These are phyloP conservation scores for Colletotrichum godetiae DNA, from an alignment of 2,329 filamentous ascomycete species.

Conservation along the genomic window DNA sequence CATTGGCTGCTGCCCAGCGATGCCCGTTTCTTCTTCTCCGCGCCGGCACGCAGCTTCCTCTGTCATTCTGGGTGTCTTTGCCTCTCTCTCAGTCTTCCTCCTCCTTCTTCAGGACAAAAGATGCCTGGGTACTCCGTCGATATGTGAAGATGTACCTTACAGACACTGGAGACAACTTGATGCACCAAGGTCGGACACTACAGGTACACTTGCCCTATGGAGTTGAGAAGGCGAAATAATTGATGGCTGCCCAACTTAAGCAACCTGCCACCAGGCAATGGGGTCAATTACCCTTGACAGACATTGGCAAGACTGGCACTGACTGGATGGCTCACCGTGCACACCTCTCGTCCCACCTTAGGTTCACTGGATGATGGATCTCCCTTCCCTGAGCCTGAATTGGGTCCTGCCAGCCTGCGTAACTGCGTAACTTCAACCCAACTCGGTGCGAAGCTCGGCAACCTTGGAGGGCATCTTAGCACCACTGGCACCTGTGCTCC, in stretches of 20 bases:
- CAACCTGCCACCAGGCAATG: background rate
- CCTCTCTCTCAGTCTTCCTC: background rate
- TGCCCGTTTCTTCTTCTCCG: background rate
- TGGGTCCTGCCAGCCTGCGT: background rate
- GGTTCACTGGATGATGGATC: conserved; percentile 2
- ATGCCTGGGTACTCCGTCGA: too few relatives aligned
- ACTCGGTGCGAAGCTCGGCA: conserved; percentile 18
- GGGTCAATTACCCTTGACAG: background rate
- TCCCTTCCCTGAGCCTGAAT: conserved; percentile 5
- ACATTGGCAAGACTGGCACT: background rate
- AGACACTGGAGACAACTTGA: too few relatives aligned
- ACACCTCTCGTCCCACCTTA: conserved; percentile 19
- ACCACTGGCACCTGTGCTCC: too few relatives aligned
- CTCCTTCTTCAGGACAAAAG: too few relatives aligned
- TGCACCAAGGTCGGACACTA: too few relatives aligned
- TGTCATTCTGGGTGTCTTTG: background rate
- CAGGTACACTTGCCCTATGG: background rate
- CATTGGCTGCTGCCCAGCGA: background rate
- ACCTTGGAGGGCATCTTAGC: background rate
- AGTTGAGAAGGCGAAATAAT: background rate
- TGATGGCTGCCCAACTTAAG: background rate
- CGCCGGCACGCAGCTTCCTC: background rate
- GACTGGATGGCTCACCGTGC: conserved; percentile 18
- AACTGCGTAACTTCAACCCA: background rate
- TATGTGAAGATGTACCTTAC: too few relatives aligned